Evolutionary conservation across 345 rosid genomes (phyloP).

Genomic region (Brassica nigra): DNA sequence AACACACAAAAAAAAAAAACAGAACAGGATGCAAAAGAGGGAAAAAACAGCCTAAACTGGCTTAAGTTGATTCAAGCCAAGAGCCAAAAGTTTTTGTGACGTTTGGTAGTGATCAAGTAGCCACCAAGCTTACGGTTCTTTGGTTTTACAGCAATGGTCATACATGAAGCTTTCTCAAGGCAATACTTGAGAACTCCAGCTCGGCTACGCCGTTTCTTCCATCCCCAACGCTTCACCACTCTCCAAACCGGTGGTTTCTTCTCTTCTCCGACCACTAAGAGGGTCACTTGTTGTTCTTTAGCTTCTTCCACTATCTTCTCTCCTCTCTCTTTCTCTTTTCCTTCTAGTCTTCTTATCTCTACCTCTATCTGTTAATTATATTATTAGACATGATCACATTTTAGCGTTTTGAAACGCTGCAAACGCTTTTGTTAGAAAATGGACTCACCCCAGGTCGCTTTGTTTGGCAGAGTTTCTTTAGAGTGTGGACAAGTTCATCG

Average conservation of each 20-base stretch:
- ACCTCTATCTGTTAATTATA: slow-evolving; percentile 53
- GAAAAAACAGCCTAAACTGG: neutral
- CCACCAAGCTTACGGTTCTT: slow-evolving; percentile 78
- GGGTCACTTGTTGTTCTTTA: slow-evolving; percentile 55
- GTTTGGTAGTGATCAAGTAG: slow-evolving; percentile 85
- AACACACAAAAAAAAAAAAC: neutral
- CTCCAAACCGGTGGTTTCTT: slow-evolving; percentile 58
- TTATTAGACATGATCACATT: too few relatives aligned
- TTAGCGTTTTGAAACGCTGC: slow-evolving; percentile 16
- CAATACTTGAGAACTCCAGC: slow-evolving; percentile 65
- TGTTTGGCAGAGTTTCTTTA: slow-evolving; percentile 62
- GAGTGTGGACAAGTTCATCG: slow-evolving; percentile 51
- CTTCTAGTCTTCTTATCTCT: slow-evolving; percentile 56
- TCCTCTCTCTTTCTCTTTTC: slow-evolving; percentile 64
- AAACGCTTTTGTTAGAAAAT: slow-evolving; percentile 14
- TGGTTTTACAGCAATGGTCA: slow-evolving; percentile 78
- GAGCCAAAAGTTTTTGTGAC: slow-evolving; percentile 90
- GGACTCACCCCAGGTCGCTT: slow-evolving; percentile 69
- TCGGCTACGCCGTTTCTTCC: slow-evolving; percentile 44
- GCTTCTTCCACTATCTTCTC: slow-evolving; percentile 73
- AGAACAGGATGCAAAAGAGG: neutral
- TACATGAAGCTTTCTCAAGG: slow-evolving; percentile 72
- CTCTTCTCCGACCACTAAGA: slow-evolving; percentile 74
- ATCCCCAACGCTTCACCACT: slow-evolving; percentile 54
- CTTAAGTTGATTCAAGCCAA: slow-evolving; percentile 51